Conservation (phyloP, 2,329 filamentous ascomycete species). For the Tolypocladium ophioglossoides region DNA sequence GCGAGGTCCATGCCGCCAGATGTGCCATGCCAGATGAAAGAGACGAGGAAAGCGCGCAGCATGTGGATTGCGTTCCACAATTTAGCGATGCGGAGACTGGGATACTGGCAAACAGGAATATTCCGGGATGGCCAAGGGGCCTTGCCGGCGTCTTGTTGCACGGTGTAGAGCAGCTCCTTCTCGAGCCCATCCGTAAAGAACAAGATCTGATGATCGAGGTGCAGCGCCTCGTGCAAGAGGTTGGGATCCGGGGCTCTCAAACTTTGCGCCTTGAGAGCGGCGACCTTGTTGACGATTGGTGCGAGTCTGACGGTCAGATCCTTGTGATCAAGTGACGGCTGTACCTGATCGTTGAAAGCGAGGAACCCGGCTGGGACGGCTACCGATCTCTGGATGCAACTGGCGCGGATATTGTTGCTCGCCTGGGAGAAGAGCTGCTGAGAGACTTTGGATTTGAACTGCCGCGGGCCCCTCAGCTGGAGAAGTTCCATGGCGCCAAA, state of each 20-base stretch:
- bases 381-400: slow-evolving; percentile 12
- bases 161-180: slow-evolving; percentile 1
- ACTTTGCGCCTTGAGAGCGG: slow-evolving; percentile 7
- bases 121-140: slow-evolving; percentile 7
- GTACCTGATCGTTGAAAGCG: slow-evolving; percentile 5
- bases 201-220: slow-evolving; percentile 8
- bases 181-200: background rate
- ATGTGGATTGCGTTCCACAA: slow-evolving; percentile 15
- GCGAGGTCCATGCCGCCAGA: background rate
- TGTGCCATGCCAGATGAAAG: slow-evolving; percentile 5
- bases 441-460: slow-evolving; percentile 10
- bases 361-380: slow-evolving; percentile 11
- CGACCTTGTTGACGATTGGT: slow-evolving; percentile 9
- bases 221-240: slow-evolving; percentile 9
- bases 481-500: slow-evolving; percentile 15
- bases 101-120: slow-evolving; percentile 9
- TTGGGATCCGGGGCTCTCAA: background rate
- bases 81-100: slow-evolving; percentile 9
- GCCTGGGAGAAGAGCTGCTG: slow-evolving; percentile 13
- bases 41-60: slow-evolving; percentile 13
- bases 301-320: slow-evolving; percentile 7
- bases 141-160: background rate
- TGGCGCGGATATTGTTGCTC: slow-evolving; percentile 15
- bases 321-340: slow-evolving; percentile 3
- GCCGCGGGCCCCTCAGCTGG: slow-evolving; percentile 11